A percentile compares a stretch with the other conserved stretches of the same genome.
Evolutionary conservation across 2,329 filamentous ascomycete genomes (phyloP).

Genomic region (Hypoxylon sp.): DNA sequence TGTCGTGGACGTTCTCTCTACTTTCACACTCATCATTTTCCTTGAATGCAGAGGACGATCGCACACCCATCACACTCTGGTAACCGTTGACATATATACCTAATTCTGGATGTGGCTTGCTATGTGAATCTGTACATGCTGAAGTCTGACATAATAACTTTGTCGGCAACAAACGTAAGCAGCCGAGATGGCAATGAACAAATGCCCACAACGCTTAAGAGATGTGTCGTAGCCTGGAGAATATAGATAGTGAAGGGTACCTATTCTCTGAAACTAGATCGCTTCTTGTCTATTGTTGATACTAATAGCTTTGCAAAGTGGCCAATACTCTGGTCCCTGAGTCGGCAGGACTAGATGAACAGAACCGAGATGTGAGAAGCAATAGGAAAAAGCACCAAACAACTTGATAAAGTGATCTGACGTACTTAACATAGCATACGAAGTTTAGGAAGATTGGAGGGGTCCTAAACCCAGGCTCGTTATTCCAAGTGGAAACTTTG

Average conservation of each 20-base stretch:
- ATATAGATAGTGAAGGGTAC: neutral
- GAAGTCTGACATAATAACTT: slow-evolving; percentile 17
- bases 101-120: slow-evolving; percentile 10
- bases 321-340: neutral
- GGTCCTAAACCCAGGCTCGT: neutral
- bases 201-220: neutral
- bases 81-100: neutral
- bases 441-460: neutral
- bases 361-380: neutral
- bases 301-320: no score
- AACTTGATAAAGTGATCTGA: neutral
- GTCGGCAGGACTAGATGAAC: neutral
- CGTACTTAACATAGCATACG: no score
- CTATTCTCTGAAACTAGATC: neutral
- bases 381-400: neutral
- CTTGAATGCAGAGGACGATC: slow-evolving; percentile 38
- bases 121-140: neutral
- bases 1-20: slow-evolving; percentile 46
- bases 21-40: slow-evolving; percentile 30
- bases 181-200: neutral
- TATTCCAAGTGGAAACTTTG: slow-evolving; percentile 9
- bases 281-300: neutral
- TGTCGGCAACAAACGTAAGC: neutral
- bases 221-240: neutral
- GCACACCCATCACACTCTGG: slow-evolving; percentile 27